Evolutionary conservation across 768 basidiomycete species (phyloP).

Genomic region (Mycena filopes): DNA sequence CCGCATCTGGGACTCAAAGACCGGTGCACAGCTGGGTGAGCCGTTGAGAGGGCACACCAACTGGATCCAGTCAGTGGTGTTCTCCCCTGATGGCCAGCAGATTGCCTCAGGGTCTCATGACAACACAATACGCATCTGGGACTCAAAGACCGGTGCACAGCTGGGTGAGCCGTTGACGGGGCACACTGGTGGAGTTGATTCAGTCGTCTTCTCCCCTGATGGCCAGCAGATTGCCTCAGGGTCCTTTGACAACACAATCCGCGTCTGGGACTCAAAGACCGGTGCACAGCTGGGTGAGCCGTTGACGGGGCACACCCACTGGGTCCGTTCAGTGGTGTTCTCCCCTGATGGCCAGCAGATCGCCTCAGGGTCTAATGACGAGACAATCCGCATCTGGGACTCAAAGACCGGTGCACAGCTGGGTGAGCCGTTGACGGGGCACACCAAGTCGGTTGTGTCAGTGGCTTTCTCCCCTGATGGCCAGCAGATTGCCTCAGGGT

Average conservation of each 20-base stretch:
- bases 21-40: no score
- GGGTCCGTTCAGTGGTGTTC: no score
- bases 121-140: conserved; percentile 3
- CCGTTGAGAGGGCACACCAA: no score
- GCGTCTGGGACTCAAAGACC: conserved; percentile 37
- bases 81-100: conserved; percentile 15
- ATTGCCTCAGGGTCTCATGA: conserved; percentile 34
- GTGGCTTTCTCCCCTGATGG: background rate
- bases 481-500: background rate
- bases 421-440: background rate
- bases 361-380: conserved; percentile 63
- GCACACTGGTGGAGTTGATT: no score
- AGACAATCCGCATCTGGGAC: conserved; percentile 52
- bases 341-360: no score
- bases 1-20: background rate
- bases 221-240: conserved; percentile 53
- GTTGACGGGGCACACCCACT: no score
- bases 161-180: no score
- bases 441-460: background rate
- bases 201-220: background rate
- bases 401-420: background rate
- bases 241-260: conserved; percentile 61
- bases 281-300: background rate
- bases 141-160: no score
- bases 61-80: background rate